Evolutionary conservation across 2,329 filamentous ascomycete species (phyloP), one percentile per base, ranked within the genome.

Genomic region (Talaromyces funiculosus): DNA sequence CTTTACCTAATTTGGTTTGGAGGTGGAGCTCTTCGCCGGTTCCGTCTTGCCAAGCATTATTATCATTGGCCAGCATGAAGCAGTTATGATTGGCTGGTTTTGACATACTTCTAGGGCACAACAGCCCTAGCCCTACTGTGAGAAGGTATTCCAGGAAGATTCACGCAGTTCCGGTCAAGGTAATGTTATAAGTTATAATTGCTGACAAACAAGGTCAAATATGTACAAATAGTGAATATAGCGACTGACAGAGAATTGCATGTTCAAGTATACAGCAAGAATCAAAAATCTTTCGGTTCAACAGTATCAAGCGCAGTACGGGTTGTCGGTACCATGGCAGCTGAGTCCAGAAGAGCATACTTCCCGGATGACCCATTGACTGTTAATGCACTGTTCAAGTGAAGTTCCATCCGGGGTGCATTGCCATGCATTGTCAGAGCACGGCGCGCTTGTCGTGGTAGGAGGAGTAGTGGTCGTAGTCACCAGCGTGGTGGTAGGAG

Each of bases 401-500:
- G 47, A 29, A 16, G 47, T 53, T 3, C 35, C 24, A 2, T 60
- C 57, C 3, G 37, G 38, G 1, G 26, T 60, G 29, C 57, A 60
- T 60, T 60, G 57, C 57, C 57, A 60, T 12, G 49, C 40, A 33
- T 54, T 54, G 35, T 53, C 31, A 16, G 16, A 26, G 38, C 57
- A 60, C 16, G 57, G 38, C 4, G 37, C 38, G 37, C 49, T 40
- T 9, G 38, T 38, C 10, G 54, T 40, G 18, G 9, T 20, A 33
- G 57, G 29, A n/a, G 57, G 57, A 24, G 47, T 53, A 33, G 57
- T 37, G 9, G 57, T 59, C 5, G 47, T 59, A 6, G 57, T 59
- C 16, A 33, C 37, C n/a, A 59, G 18, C 14, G 57, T 59, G 7
- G 43, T 59, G 12, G 26, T 45, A 35, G 29, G 47, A 24, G 35